Base-by-base conservation (phyloP, 2,329 filamentous ascomycete species). In the Aspergillus japonicus region DNA sequence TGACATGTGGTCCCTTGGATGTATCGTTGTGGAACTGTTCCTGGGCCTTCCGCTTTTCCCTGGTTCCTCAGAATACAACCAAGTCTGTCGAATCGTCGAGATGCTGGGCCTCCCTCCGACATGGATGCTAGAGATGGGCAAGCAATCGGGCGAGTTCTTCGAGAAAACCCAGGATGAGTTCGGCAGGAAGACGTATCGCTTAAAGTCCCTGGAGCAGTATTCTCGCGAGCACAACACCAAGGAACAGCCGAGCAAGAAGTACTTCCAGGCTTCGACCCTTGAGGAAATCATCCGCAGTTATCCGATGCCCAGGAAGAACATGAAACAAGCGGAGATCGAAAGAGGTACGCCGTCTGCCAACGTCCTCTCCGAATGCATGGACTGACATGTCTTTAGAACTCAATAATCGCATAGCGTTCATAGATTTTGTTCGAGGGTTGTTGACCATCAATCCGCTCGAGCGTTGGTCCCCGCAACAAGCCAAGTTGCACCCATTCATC, bases 51-150 rank as follows among this genome's bases (percentile, higher is more conserved):
- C 95, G 1, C 79, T 99, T 2, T 99, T 99, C 76, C 95, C 95
- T 7, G 95, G 95, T 29, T 98, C 94, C 0, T 99, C 95, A 2
- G 95, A 99, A 76, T 99, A 99, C 78, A 99, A 99, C 69, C 95
- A 99, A 75, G 93, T 99, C 19, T 94, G 94, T 29, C 85, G 95
- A 56, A 99, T 99, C 64, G 93, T 95, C 23, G 95, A 99, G 78
- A 99, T 99, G 95, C 85, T 99, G 8, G 95, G 95, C 11, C 88
- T 96, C 66, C 94, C 95, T 1, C 94, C 92, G 42, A 96, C 92
- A 65, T 99, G 95, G 95, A 99, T 99, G 95, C 85, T 99, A 58
- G 95, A 99, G 74, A 96, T 96, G 85, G 95, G 95, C 69, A 99
- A 99, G 78, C 95, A 99, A 75, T 91, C 94, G 0, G 91, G 92